Base-by-base conservation (phyloP, 257 asterid species). In the Nicotiana noctiflora region DNA sequence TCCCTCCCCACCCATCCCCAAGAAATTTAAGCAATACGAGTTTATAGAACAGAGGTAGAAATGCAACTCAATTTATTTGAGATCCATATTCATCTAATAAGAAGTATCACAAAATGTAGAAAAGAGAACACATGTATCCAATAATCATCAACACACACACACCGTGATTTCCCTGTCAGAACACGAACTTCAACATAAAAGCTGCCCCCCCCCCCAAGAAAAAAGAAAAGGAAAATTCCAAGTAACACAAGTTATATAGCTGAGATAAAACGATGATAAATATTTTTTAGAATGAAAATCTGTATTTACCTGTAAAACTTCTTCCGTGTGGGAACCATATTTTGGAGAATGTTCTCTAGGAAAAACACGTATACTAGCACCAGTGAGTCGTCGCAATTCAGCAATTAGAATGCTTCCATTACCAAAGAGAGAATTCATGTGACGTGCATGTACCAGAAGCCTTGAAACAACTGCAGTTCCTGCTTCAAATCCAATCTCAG, bases 311-410 rank as follows among this genome's bases (percentile, higher is more conserved):
- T 82, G 84, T 53, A 82, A 72, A 76, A 82, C 79, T 76, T 82
- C 84, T 60, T 82, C 84, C 63, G 52, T 67, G 49, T 77, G 84
- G 67, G 78, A 82, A 64, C 84, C 84, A 25, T 75, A 76, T 49
- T 53, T 82, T 19, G 81, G 84, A 82, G 79, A 65, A 62, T 82
- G 84, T 82, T 82, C 84, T 74, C 59, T 82, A 70, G 84, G 84
- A 55, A 82, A 82, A 31, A 76, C 63, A 51, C 23, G 76, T 61
- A 82, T 82, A 70, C 82, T 64, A 18, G 84, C 84, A 76, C 84
- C 84, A 63, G 84, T 82, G 57, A 76, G 27, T 76, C 81, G 79
- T 37, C 82, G 79, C 19, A 82, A 44, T 82, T 82, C 82, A 51
- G 81, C 78, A 64, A 82, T 82, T 63, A 77, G 63, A 59, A 65